Conservation (phyloP, 768 basidiomycete genomes). For the Boletus pseudopeckii region DNA sequence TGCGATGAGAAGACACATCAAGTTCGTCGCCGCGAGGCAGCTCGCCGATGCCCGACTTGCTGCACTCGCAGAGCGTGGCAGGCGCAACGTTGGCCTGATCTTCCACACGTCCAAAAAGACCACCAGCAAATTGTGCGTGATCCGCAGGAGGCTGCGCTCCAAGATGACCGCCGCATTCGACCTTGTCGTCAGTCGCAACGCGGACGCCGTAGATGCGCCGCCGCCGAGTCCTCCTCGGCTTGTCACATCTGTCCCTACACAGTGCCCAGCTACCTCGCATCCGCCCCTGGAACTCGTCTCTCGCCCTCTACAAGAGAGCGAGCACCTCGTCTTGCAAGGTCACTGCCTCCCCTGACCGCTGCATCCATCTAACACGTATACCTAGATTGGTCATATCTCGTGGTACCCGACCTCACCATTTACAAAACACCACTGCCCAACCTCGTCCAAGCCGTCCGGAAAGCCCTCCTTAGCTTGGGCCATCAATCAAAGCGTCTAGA, state of each 20-base stretch:
- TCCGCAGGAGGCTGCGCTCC: constrained; percentile 20
- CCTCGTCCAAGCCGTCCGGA: constrained; percentile 23
- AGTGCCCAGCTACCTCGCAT: neutral
- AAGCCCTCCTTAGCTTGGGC: constrained; percentile 14
- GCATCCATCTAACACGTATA: neutral
- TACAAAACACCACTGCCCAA: constrained; percentile 25
- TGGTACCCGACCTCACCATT: constrained; percentile 20
- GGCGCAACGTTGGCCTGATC: constrained; percentile 13
- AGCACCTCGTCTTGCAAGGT: constrained; percentile 20
- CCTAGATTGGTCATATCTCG: constrained; percentile 30
- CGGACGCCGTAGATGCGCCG: constrained; percentile 1
- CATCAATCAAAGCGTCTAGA: constrained; percentile 8
- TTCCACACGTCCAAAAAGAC: constrained; percentile 24
- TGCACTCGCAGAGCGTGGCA: constrained; percentile 7
- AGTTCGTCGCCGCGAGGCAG: neutral
- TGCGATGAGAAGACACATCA: neutral
- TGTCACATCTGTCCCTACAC: neutral
- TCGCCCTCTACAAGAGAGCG: neutral
- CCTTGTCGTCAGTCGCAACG: constrained; percentile 18
- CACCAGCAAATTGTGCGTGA: constrained; percentile 22
- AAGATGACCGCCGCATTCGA: constrained; percentile 19
- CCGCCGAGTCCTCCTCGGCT: neutral
- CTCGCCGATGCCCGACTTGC: constrained; percentile 5
- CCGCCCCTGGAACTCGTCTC: constrained; percentile 5
- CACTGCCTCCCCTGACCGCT: neutral